Percentiles rank a stretch among this genome's conserved stretches.
These are phyloP conservation scores for Fraxinus greggii DNA, from an alignment of 305 asterid genomes.

Conservation along the genomic window DNA sequence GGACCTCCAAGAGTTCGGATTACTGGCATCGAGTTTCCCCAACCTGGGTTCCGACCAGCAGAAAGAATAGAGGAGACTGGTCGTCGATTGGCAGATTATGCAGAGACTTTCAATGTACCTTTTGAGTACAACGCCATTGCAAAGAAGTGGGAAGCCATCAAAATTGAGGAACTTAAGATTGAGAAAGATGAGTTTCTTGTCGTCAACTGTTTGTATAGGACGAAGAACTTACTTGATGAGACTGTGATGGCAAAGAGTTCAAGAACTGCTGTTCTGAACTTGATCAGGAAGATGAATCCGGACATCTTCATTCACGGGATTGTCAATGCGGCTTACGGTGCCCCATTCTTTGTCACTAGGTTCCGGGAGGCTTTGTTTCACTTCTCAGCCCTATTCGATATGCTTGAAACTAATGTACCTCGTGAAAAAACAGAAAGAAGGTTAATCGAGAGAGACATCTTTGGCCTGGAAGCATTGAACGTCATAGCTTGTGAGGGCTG, in stretches of 20 bases:
- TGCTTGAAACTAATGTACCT: conserved; percentile 64
- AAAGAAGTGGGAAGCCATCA: conserved; percentile 71
- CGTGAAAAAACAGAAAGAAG: conserved; percentile 38
- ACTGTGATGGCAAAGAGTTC: conserved; percentile 53
- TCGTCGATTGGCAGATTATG: conserved; percentile 58
- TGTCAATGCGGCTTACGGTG: conserved; percentile 63
- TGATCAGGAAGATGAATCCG: conserved; percentile 58
- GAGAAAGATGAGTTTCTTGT: conserved; percentile 59
- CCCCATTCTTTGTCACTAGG: conserved; percentile 69
- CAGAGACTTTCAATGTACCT: conserved; percentile 57
- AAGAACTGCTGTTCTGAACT: conserved; percentile 52
- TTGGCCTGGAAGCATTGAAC: not conserved
- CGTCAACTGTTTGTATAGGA: conserved; percentile 57
- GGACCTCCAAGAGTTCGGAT: conserved; percentile 79
- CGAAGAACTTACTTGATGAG: conserved; percentile 64
- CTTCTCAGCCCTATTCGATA: conserved; percentile 68
- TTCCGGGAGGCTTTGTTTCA: conserved; percentile 79
- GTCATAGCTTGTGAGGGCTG: conserved; percentile 33
- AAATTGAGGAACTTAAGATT: conserved; percentile 24
- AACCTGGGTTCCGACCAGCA: conserved; percentile 78
- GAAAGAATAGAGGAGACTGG: conserved; percentile 72
- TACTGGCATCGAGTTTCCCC: conserved; percentile 80
- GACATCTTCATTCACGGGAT: conserved; percentile 64
- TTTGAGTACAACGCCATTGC: conserved; percentile 76
- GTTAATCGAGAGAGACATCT: not conserved